Base-by-base conservation (phyloP, 2,329 filamentous ascomycete species). In the Neocucurbitaria cava region DNA sequence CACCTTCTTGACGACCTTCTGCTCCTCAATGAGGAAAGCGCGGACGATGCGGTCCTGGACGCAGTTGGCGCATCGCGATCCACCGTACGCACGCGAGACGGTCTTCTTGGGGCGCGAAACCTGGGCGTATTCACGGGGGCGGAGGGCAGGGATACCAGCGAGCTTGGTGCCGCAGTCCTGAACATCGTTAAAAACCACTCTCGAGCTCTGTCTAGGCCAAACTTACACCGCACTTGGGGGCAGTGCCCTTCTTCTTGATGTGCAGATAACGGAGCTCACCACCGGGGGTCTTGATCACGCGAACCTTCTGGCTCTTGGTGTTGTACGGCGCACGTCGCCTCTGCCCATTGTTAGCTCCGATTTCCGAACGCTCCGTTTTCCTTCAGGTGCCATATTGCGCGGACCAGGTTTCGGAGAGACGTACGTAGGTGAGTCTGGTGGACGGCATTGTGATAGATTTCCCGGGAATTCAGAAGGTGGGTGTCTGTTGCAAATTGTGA, bases 1-100 rank as follows among this genome's bases (percentile, higher is more conserved):
- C 76, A 99, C 95, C 91, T 99, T 99, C 92, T 99, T 99, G 83
- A 99, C 95, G 76, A 99, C 98, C 91, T 99, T 99, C 87, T 99
- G 95, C 89, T 99, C 95, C 87, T 99, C 96, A 70, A 99, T 98
- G 81, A 99, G 85, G 89, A 99, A 99, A 66, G 95, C 95, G 74
- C 95, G 92, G 73, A 97, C 92, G 72, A 99, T 91, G 74, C 95
- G 90, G 86, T 99, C 95, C 82, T 94, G 93, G 73, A 99, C 95
- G 82, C 95, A 99, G 87, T 92, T 95, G 78, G 90, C 92, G 86
- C 95, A 99, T 87, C 95, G 91, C 76, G 93, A 97, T 78, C 95
- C 95, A 81, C 95, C 72, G 81, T 99, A 99, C 77, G 95, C 93
- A 76, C 95, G 92, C 85, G 95, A 91, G 80, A 99, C 95, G 76